Base-by-base conservation (phyloP, 2,329 filamentous ascomycete species). In the Aspergillus ruber region DNA sequence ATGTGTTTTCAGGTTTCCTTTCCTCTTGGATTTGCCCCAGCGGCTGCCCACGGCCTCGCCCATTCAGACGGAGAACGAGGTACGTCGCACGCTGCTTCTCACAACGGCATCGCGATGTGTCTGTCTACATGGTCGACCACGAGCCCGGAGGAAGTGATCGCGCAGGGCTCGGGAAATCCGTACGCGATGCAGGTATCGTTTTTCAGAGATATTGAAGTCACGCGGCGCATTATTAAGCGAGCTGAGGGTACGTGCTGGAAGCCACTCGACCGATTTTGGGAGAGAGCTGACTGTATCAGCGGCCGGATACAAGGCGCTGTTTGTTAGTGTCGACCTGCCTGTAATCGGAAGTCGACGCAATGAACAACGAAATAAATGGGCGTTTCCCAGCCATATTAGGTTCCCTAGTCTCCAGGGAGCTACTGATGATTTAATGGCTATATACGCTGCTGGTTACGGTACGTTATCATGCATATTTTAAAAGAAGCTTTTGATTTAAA, bases 251-350 rank as follows among this genome's bases (percentile, higher is more conserved):
- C 42, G 63, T 50, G 13, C 18, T 9, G 5, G 5, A 7, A 8
- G 4, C 15, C 15, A 35, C 15, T 8, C 13, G 3, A 7, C 13
- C 15, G 3, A 15, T n/a, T 35, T 3, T 35, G 32, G 7, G 6
- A 35, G 5, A 2, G 32, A n/a, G 32, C 32, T 35, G 32, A 35
- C 25, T 27, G 8, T 12, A 12, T 4, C 35, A 69, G 62, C 56
- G 39, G 67, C 70, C 2, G 74, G 75, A 6, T 78, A 74, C 56
- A 73, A 72, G 49, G 77, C 77, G 0, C 60, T 80, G 3, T 69
- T 81, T 35, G 57, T 81, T 3, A 75, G 76, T 0, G 74, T 78
- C 3, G 78, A 81, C 53, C 68, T 69, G 0, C 77, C 78, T 0
- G 67, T 76, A 3, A 65, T 80, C 0, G 78, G 77, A 0, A 65